These are phyloP conservation scores for Clavispora asparagi DNA, from an alignment of 805 yeast genomes.

Conservation along the genomic window DNA sequence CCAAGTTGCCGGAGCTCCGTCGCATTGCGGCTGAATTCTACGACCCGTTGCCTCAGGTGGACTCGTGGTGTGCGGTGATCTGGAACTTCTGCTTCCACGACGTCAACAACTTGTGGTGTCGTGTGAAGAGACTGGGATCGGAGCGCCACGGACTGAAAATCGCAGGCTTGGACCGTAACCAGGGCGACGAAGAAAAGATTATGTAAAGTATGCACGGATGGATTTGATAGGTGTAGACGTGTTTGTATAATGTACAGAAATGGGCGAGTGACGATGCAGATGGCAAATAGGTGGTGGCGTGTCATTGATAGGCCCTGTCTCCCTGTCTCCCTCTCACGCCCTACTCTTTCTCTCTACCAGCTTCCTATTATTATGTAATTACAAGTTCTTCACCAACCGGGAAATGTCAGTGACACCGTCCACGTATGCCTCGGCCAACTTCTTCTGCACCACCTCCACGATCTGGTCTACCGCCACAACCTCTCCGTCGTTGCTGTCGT, in stretches of 20 bases:
- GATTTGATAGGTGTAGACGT: not conserved
- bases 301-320: no score
- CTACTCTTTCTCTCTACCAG: not conserved
- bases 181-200: not conserved
- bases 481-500: conserved; percentile 79
- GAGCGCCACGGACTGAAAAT: conserved; percentile 31
- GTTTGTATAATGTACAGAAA: no score
- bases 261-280: no score
- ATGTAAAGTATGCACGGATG: not conserved
- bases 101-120: conserved; percentile 67
- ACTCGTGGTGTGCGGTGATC: conserved; percentile 75
- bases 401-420: conserved; percentile 63
- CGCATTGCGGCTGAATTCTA: conserved; percentile 75
- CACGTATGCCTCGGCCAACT: conserved; percentile 32
- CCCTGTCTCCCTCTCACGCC: not conserved
- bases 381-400: conserved; percentile 55
- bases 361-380: conserved; percentile 7
- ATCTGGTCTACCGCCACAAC: conserved; percentile 60
- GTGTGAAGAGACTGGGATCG: conserved; percentile 63
- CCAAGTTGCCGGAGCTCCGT: conserved; percentile 60
- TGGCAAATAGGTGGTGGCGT: no score
- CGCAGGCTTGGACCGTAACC: conserved; percentile 13
- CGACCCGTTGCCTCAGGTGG: conserved; percentile 69
- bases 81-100: conserved; percentile 66
- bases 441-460: conserved; percentile 40